These are phyloP conservation scores for Xylariaceae sp. DNA, from an alignment of 2,329 filamentous ascomycete genomes.

Conservation along the genomic window DNA sequence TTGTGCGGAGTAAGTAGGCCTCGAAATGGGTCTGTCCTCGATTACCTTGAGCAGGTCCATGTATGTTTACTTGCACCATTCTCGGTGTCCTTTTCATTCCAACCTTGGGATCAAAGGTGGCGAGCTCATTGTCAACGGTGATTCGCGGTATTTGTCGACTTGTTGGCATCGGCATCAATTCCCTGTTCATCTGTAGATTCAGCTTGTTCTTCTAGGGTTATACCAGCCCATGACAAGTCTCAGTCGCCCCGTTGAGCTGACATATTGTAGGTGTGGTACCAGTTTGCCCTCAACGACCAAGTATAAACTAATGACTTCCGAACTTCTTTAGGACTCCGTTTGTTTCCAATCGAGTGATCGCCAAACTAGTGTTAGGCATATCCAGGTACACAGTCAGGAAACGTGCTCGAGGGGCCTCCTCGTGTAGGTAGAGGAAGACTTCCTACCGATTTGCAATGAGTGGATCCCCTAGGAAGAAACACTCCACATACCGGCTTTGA, in stretches of 20 bases:
- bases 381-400: constrained; percentile 44
- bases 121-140: constrained; percentile 23
- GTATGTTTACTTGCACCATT: too few species aligned
- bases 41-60: too few species aligned
- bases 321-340: neutral
- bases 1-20: too few species aligned
- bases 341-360: neutral
- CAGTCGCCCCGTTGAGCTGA: neutral
- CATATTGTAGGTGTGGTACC: neutral
- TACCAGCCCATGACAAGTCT: neutral
- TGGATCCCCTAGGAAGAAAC: neutral
- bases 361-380: constrained; percentile 24
- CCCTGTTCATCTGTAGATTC: neutral
- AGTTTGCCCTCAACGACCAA: neutral
- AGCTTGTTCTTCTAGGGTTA: neutral
- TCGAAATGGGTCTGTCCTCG: too few species aligned
- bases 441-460: constrained; percentile 10
- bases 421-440: constrained; percentile 3
- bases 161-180: constrained; percentile 8
- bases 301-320: too few species aligned
- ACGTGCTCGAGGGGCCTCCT: constrained; percentile 30
- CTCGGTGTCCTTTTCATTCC: too few species aligned
- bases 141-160: constrained; percentile 40
- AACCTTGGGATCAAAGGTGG: constrained; percentile 34
- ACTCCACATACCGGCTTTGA: constrained; percentile 45